Percentiles rank a stretch among this genome's conserved stretches.
Evolutionary conservation across 495 filamentous ascomycete genomes (phyloP).

Genomic region (Penicillium bialowiezense): DNA sequence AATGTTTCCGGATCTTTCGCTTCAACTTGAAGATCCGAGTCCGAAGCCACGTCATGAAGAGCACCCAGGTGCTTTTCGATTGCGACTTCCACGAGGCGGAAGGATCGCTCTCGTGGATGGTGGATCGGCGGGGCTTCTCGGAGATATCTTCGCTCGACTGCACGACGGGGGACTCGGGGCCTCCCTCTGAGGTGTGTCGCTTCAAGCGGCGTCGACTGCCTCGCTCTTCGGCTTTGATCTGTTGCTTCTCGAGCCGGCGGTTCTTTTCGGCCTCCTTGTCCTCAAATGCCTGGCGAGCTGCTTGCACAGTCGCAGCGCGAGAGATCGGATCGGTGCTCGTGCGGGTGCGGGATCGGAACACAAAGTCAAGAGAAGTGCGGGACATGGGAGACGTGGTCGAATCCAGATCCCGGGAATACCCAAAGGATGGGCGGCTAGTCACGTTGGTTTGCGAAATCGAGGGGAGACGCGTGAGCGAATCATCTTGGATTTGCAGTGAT

Average conservation of each 20-base stretch:
- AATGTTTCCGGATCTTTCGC: conserved; percentile 34
- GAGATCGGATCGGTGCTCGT: conserved; percentile 48
- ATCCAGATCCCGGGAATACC: conserved; percentile 44
- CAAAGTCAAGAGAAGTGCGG: conserved; percentile 55
- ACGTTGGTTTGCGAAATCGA: conserved; percentile 54
- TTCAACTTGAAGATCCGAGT: conserved; percentile 46
- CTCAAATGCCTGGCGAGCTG: conserved; percentile 54
- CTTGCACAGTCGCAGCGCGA: conserved; percentile 52
- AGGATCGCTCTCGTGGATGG: background rate
- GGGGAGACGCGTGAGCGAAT: conserved; percentile 44
- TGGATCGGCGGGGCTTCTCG: conserved; percentile 11
- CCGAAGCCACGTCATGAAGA: conserved; percentile 48
- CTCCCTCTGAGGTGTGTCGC: conserved; percentile 18
- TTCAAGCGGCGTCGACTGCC: conserved; percentile 37
- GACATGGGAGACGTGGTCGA: conserved; percentile 49
- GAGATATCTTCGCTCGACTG: conserved; percentile 12
- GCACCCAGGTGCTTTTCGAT: conserved; percentile 44
- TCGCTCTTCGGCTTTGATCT: conserved; percentile 46
- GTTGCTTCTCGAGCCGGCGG: conserved; percentile 53
- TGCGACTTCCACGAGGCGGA: conserved; percentile 35
- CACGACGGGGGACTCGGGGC: conserved; percentile 7
- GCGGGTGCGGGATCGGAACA: conserved; percentile 49
- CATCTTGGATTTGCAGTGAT: conserved; percentile 47
- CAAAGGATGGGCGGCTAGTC: conserved; percentile 48
- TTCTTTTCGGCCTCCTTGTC: conserved; percentile 60